Evolutionary conservation across 371 early-diverging fungal genomes (phyloP).

Genomic region (Zychaea mexicana): DNA sequence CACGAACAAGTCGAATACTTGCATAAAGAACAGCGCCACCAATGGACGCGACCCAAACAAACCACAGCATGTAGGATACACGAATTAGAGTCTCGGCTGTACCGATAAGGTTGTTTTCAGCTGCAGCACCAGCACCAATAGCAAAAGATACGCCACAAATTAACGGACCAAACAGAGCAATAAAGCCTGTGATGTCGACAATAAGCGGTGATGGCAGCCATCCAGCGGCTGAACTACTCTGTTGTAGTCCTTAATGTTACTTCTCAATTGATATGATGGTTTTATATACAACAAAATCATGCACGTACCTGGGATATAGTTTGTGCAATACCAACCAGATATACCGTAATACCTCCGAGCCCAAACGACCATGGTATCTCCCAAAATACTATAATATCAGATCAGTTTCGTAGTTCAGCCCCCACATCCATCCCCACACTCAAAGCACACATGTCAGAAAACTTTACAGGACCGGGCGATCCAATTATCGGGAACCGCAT

Average conservation of each 20-base stretch:
- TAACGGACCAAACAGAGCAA: slow-evolving; percentile 35
- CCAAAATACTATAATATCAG: slow-evolving; percentile 1
- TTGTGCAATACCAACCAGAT: slow-evolving; percentile 30
- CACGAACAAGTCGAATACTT: slow-evolving; percentile 24
- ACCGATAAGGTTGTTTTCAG: slow-evolving; percentile 17
- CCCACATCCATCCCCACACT: no score
- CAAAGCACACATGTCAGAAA: no score
- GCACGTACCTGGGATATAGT: slow-evolving; percentile 21
- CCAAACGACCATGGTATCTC: slow-evolving; percentile 31
- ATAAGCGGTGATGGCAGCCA: slow-evolving; percentile 44
- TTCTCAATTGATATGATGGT: background rate
- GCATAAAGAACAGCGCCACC: slow-evolving; percentile 15
- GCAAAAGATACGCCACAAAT: slow-evolving; percentile 34
- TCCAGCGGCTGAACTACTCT: slow-evolving; percentile 19
- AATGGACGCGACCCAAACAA: background rate
- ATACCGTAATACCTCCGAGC: slow-evolving; percentile 20
- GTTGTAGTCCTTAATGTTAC: background rate
- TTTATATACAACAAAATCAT: background rate
- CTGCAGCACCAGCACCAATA: slow-evolving; percentile 40
- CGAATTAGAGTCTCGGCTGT: slow-evolving; percentile 21
- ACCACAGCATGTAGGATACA: background rate
- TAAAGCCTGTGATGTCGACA: slow-evolving; percentile 38
- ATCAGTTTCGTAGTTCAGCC: background rate
- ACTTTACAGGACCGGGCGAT: background rate
- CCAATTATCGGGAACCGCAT: background rate